Conservation (phyloP, 2,329 filamentous ascomycete genomes). For the Madurella fahalii region DNA sequence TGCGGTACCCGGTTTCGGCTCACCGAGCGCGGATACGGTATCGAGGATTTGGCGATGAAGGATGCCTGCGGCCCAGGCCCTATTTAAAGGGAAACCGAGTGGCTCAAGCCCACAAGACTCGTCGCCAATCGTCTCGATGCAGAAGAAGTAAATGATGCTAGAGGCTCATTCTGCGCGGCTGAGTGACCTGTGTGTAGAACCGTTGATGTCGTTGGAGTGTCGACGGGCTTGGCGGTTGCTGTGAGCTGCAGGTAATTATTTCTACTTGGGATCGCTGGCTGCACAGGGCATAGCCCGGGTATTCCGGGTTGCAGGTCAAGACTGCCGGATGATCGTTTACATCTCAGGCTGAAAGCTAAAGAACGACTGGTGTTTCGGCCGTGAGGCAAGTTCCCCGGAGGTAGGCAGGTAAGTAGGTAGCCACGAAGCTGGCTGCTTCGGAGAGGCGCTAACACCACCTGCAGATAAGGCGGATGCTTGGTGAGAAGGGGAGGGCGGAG, state of each 20-base stretch:
- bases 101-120: neutral
- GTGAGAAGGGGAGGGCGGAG: too few relatives aligned
- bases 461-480: too few relatives aligned
- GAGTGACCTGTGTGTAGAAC: neutral
- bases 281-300: too few relatives aligned
- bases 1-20: neutral
- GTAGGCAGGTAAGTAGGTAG: neutral
- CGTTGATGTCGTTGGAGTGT: neutral
- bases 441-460: too few relatives aligned
- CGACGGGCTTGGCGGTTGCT: too few relatives aligned
- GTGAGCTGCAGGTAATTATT: too few relatives aligned
- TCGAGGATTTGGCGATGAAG: neutral
- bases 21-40: conserved; percentile 2
- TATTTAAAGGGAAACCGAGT: neutral
- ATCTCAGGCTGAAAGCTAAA: too few relatives aligned
- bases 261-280: too few relatives aligned
- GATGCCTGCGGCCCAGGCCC: neutral
- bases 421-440: neutral
- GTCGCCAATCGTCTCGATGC: neutral
- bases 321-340: too few relatives aligned
- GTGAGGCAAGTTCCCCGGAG: too few relatives aligned
- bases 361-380: too few relatives aligned
- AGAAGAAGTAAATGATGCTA: neutral
- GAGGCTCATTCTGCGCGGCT: neutral
- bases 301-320: too few relatives aligned